Base-by-base conservation (phyloP, 495 filamentous ascomycete species). In the Daldinia bambusicola region DNA sequence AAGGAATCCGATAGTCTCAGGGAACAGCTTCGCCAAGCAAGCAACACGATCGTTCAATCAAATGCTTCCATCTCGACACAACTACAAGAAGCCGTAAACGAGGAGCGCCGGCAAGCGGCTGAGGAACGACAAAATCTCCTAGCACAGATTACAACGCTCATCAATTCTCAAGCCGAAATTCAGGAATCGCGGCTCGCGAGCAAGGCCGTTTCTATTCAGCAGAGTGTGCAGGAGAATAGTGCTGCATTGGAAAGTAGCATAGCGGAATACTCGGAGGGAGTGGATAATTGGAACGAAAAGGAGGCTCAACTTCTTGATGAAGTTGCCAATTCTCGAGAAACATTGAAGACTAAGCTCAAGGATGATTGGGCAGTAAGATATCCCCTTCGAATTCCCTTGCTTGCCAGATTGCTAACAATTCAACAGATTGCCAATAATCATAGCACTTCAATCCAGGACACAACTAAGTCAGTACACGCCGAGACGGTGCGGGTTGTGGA, bases 401-500 rank as follows among this genome's bases (percentile, higher is more conserved):
- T 53, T 22, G 16, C 32, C 1, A 16, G 30, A 34, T 41, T 32
- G 43, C 64, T 67, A 74, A 70, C 80, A 81, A 75, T 80, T 60
- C 69, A 22, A 50, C 53, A 95, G 92, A 76, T 80, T 12, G 93
- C 94, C 30, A 92, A 94, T 67, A 86, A 91, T 68, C 91, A 93
- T 71, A 95, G 92, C 69, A 86, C 80, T 0, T 89, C 91, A 2
- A 93, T 98, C 66, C 91, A 93, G 67, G 85, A 85, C 2, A 90
- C 91, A 0, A 96, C 94, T 1, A 90, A 91, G 61, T 92, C 93
- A 0, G 93, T 98, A 9, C 93, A 98, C 66, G 90, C 92, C n/a
- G 91, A 97, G 79, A 97, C 94, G 0, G 88, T 97, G 18, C 89
- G 89, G 0, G 95, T 97, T 71, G 95, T 98, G 9, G 91, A 94